Percentiles rank a stretch among this genome's conserved stretches.
Evolutionary conservation across 768 basidiomycete species (phyloP).

Genomic region (Melanogaster broomeanus): DNA sequence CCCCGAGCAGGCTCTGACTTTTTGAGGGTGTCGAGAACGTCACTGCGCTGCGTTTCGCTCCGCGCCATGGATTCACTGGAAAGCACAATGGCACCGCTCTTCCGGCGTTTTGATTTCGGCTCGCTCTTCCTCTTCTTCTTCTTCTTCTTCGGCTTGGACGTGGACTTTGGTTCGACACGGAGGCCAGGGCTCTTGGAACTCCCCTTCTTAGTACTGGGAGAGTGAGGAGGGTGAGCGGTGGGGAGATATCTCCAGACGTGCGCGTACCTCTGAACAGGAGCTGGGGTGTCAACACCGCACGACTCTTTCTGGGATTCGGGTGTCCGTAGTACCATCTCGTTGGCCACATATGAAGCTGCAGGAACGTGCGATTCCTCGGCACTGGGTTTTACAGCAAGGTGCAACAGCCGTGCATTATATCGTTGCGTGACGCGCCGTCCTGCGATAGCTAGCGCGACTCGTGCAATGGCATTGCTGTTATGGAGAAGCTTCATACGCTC

Average conservation of each 20-base stretch:
- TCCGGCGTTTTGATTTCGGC: neutral
- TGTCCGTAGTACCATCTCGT: too few species aligned
- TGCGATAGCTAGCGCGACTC: conserved; percentile 14
- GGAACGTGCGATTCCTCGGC: neutral
- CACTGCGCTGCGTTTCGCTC: neutral
- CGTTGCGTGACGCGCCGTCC: conserved; percentile 19
- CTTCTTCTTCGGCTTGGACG: too few species aligned
- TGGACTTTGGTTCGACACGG: too few species aligned
- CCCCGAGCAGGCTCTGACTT: neutral
- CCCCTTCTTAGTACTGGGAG: neutral
- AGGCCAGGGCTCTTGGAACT: neutral
- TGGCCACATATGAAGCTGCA: neutral
- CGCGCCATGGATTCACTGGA: neutral
- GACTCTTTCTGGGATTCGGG: too few species aligned
- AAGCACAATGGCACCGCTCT: neutral
- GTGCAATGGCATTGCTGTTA: conserved; percentile 3
- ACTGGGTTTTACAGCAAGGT: neutral
- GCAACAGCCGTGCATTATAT: conserved; percentile 10
- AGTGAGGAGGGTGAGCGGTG: too few species aligned
- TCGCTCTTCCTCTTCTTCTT: too few species aligned
- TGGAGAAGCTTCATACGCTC: neutral
- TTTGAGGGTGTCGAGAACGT: neutral
- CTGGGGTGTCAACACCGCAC: too few species aligned
- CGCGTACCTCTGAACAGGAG: too few species aligned
- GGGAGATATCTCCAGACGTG: too few species aligned